These are phyloP conservation scores for Begonia masoniana DNA, from an alignment of 306 rosid genomes.

Conservation along the genomic window DNA sequence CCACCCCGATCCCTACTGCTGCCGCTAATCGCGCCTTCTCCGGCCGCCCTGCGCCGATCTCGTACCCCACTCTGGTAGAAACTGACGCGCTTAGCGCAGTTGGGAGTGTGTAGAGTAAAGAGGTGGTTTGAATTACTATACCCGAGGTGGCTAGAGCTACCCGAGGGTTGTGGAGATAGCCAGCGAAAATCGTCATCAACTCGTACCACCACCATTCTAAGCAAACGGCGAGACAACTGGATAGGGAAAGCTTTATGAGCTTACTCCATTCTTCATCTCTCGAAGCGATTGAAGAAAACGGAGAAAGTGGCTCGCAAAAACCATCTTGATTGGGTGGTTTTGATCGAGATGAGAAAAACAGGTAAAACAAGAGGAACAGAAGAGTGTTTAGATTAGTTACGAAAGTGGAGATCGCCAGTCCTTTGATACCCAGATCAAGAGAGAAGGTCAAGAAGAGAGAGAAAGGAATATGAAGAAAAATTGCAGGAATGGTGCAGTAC, in stretches of 20 bases:
- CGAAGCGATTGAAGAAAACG: background rate
- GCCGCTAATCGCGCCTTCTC: conserved; percentile 34
- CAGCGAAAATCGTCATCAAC: conserved; percentile 49
- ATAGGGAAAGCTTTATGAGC: conserved; percentile 36
- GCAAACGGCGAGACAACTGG: conserved; percentile 71
- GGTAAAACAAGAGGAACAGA: conserved; percentile 37
- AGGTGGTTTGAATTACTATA: conserved; percentile 51
- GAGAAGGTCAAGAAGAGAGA: conserved; percentile 44
- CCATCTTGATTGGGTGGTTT: conserved; percentile 5
- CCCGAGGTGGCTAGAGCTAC: conserved; percentile 41
- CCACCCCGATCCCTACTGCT: conserved; percentile 31
- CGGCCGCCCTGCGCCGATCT: conserved; percentile 44
- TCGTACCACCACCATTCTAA: conserved; percentile 97
- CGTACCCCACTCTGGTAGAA: conserved; percentile 51
- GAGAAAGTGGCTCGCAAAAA: conserved; percentile 6
- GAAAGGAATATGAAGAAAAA: conserved; percentile 47
- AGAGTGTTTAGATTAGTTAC: conserved; percentile 53
- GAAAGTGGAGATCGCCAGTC: conserved; percentile 55
- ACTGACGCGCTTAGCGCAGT: conserved; percentile 40
- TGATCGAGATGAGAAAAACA: conserved; percentile 14
- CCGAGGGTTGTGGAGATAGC: conserved; percentile 41
- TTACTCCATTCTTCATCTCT: conserved; percentile 40
- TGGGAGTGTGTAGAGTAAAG: conserved; percentile 52
- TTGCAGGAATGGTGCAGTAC: conserved; percentile 48
- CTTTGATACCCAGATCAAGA: conserved; percentile 54